A percentile compares a stretch with the other conserved stretches of the same genome.
phyloP scores from a whole-genome alignment of 2,329 filamentous ascomycete genomes.

The Pseudocercospora fijiensis region DNA sequence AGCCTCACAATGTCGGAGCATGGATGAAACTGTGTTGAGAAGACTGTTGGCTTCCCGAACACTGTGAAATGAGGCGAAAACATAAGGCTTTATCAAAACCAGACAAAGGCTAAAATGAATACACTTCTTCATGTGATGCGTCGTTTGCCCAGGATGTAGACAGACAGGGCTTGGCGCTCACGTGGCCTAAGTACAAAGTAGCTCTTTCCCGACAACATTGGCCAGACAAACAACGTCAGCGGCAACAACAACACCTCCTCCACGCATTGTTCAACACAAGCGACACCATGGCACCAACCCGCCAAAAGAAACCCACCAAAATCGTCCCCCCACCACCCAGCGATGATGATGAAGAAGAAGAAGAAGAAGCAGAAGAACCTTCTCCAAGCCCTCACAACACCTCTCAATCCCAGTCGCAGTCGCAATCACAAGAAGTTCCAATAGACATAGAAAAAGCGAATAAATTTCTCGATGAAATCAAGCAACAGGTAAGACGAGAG shows the following conservation, averaged over 20 bases:
- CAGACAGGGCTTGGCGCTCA: background rate
- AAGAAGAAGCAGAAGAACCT: too few species aligned
- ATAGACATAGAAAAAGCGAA: background rate
- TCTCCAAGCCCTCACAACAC: constrained; percentile 5
- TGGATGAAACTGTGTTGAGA: background rate
- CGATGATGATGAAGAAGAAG: constrained; percentile 5
- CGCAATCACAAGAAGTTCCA: constrained; percentile 15
- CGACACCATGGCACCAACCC: constrained; percentile 16
- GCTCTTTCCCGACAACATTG: background rate
- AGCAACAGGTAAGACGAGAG: constrained; percentile 14
- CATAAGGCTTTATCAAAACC: background rate
- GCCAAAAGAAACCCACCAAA: constrained; percentile 11
- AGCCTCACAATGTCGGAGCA: background rate
- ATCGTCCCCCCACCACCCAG: background rate
- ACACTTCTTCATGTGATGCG: background rate
- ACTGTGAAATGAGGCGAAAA: background rate
- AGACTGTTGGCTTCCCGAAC: constrained; percentile 1
- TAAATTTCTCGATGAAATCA: constrained; percentile 12
- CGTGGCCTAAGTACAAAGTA: background rate
- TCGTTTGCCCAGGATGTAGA: background rate
- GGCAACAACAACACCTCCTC: background rate
- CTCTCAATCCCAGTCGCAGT: constrained; percentile 9
- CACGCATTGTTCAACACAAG: constrained; percentile 9
- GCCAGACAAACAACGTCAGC: background rate
- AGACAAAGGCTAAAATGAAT: background rate